phyloP scores from a whole-genome alignment of 805 yeast genomes.

The Peterozyma toletana region DNA sequence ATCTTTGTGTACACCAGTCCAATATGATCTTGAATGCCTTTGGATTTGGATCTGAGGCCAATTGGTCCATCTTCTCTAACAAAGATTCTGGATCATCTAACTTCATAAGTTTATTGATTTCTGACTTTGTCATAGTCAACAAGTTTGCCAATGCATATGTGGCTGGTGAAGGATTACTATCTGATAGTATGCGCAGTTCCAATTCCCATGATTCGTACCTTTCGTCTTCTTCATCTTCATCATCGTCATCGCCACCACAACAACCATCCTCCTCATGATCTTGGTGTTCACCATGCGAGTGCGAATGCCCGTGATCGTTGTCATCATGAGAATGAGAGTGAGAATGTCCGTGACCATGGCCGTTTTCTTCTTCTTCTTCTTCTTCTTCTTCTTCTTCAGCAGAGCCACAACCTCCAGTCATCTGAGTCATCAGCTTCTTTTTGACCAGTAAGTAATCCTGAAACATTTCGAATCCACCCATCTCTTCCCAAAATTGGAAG shows the following conservation, averaged over 20 bases:
- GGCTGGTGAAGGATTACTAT: conserved; percentile 38
- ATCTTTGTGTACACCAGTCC: conserved; percentile 13
- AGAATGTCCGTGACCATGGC: conserved; percentile 9
- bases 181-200: conserved; percentile 27
- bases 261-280: conserved; percentile 16
- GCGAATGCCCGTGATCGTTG: conserved; percentile 8
- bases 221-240: conserved; percentile 19
- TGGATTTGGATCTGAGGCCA: conserved; percentile 8
- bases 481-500: conserved; percentile 40
- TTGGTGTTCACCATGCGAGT: conserved; percentile 8
- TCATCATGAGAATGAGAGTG: conserved; percentile 13
- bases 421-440: not conserved
- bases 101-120: conserved; percentile 17
- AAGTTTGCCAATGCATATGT: conserved; percentile 34
- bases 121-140: conserved; percentile 20
- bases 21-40: conserved; percentile 11
- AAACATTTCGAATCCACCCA: conserved; percentile 30
- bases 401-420: not conserved
- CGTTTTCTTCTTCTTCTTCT: conserved; percentile 12
- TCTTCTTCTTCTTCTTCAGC: conserved; percentile 5
- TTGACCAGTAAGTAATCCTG: conserved; percentile 12
- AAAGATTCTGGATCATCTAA: conserved; percentile 5
- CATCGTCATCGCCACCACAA: conserved; percentile 14
- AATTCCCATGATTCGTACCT: conserved; percentile 37
- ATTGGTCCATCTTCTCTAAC: not conserved